Evolutionary conservation across 1,139 yeast species (phyloP).

Genomic region (Geotrichum klebahnii): DNA sequence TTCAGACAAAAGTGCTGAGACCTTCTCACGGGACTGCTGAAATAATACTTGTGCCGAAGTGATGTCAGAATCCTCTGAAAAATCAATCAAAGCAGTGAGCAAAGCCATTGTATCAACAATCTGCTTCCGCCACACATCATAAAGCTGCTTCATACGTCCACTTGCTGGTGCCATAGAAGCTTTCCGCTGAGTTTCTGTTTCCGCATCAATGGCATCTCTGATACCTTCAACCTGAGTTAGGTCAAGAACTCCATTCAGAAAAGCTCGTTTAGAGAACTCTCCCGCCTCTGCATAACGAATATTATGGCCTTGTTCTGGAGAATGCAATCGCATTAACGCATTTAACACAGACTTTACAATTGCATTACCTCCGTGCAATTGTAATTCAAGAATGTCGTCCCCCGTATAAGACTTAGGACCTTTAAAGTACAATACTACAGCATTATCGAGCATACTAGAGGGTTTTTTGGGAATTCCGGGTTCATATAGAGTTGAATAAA

Average conservation of each 20-base stretch:
- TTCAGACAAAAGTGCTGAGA: slow-evolving; percentile 45
- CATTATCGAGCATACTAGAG: slow-evolving; percentile 64
- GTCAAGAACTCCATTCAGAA: slow-evolving; percentile 61
- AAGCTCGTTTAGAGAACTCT: slow-evolving; percentile 84
- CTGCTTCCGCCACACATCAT: slow-evolving; percentile 61
- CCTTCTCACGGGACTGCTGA: slow-evolving; percentile 46
- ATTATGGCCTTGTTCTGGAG: slow-evolving; percentile 32
- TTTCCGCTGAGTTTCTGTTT: slow-evolving; percentile 80
- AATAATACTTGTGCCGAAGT: slow-evolving; percentile 52
- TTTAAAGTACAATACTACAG: slow-evolving; percentile 63
- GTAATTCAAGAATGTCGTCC: slow-evolving; percentile 82
- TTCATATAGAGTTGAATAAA: slow-evolving; percentile 44
- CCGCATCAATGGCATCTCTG: slow-evolving; percentile 85
- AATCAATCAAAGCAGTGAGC: slow-evolving; percentile 84
- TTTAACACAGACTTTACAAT: slow-evolving; percentile 64
- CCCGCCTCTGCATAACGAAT: slow-evolving; percentile 89
- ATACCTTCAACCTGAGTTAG: slow-evolving; percentile 89
- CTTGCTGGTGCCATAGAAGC: slow-evolving; percentile 70
- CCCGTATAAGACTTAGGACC: slow-evolving; percentile 89
- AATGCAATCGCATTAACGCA: slow-evolving; percentile 37
- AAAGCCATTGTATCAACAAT: slow-evolving; percentile 67
- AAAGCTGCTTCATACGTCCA: slow-evolving; percentile 58
- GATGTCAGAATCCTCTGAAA: slow-evolving; percentile 82
- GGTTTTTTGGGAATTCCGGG: slow-evolving; percentile 22
- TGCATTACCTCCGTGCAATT: slow-evolving; percentile 91